Evolutionary conservation across 768 basidiomycete species (phyloP), one percentile per base, ranked within the genome.

Genomic region (Panaeolus cyanescens): DNA sequence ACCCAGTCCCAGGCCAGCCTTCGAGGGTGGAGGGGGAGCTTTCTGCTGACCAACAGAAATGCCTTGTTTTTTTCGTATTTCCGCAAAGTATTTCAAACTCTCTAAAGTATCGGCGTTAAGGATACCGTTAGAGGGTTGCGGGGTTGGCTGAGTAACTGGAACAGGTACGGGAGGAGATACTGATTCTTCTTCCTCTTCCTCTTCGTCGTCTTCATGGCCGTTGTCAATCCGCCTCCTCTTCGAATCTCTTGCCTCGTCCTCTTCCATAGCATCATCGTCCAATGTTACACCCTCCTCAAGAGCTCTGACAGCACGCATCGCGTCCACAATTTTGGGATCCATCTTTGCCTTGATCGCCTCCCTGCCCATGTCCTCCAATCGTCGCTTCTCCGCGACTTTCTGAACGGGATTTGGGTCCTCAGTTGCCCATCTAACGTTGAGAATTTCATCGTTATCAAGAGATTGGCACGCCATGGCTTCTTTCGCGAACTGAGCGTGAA

Each of bases 391-490:
- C 0, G 86, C 84, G 7, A 91, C 87, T 68, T 95, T 96, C 64
- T 91, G 88, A 0, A 86, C 87, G 1, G 96, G 97, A 72, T 99
- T 99, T 1, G 97, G 97, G 72, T 99, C 97, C 71, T 97, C 96
- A 0, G 96, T 99, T 33, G 97, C 97, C 97, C 97, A 99, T 54
- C 96, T 90, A 56, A 99, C 95, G 74, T 99, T 99, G 62, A 99
- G 83, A 62, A 98, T 95, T 70, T 99, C 97, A 72, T 97, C 96
- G 68, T 94, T 92, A 72, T 99, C 97, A 64, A 99, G 82, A 17
- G 93, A 95, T 75, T 99, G 97, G 74, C 96, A 96, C 15, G 96
- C 94, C 97, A 99, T 99, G 0, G 96, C 87, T 74, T 99, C 97
- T 72, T 97, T 97, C 17, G 97, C 97, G 72, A 99, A 99, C 69